These are phyloP conservation scores for Cutaneotrichosporon sp. DNA, from an alignment of 1,284 basidiomycete species.

Conservation along the genomic window DNA sequence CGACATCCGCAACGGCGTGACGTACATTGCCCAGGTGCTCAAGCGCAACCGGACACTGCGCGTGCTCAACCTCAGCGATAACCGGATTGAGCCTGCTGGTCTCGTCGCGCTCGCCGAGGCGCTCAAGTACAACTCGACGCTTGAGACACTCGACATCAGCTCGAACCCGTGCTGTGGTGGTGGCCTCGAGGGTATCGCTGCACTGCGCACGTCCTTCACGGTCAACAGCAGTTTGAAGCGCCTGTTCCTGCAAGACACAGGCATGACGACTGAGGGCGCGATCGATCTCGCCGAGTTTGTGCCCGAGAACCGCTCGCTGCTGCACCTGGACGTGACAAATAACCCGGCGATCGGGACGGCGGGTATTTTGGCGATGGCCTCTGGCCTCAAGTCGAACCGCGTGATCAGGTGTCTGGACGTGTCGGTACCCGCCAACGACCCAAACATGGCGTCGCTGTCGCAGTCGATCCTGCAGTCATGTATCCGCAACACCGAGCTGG, in stretches of 20 bases:
- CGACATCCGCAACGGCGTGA: conserved; percentile 80
- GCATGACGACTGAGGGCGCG: conserved; percentile 75
- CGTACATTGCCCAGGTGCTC: conserved; percentile 87
- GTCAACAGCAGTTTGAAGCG: conserved; percentile 88
- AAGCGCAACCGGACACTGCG: conserved; percentile 94
- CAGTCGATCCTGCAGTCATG: conserved; percentile 58
- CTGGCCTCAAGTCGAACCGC: conserved; percentile 73
- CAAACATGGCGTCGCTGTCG: conserved; percentile 65
- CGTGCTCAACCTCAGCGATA: conserved; percentile 88
- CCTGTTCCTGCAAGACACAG: conserved; percentile 81
- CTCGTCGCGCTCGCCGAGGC: conserved; percentile 81
- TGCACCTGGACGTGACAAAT: conserved; percentile 80
- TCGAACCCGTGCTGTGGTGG: conserved; percentile 91
- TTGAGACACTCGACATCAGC: conserved; percentile 90
- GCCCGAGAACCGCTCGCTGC: conserved; percentile 75
- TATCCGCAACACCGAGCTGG: conserved; percentile 76
- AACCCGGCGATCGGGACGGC: conserved; percentile 75
- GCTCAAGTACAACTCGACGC: conserved; percentile 89
- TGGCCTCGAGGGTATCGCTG: conserved; percentile 76
- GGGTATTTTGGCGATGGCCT: conserved; percentile 84
- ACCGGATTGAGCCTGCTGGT: conserved; percentile 79
- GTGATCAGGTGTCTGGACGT: conserved; percentile 87
- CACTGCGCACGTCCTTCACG: conserved; percentile 84
- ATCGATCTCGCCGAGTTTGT: conserved; percentile 95
- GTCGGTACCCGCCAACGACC: conserved; percentile 81